Evolutionary conservation across 169 alveolate genomes (phyloP).

Genomic region (Plasmodium berghei): DNA sequence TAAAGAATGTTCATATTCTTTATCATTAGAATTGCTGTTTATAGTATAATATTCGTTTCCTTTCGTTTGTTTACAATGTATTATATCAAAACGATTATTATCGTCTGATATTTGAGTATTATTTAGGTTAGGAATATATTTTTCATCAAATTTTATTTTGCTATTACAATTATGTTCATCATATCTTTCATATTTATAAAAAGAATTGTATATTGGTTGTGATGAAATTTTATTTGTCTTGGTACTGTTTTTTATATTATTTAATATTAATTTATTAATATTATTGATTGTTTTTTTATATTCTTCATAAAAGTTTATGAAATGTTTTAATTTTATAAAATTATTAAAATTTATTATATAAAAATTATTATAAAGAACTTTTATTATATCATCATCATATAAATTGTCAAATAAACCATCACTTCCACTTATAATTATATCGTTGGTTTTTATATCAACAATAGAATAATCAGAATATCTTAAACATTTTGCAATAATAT

Average conservation of each 20-base stretch:
- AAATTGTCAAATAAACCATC: conserved; percentile 70
- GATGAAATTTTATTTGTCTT: too few relatives aligned
- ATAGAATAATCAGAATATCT: conserved; percentile 61
- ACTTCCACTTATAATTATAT: conserved; percentile 70
- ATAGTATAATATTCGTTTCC: not conserved
- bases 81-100: too few relatives aligned
- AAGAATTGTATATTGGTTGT: too few relatives aligned
- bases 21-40: not conserved
- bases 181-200: too few relatives aligned
- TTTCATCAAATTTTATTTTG: too few relatives aligned
- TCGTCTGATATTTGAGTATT: too few relatives aligned
- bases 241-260: not conserved
- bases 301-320: conserved; percentile 26
- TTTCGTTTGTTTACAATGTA: not conserved
- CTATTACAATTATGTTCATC: too few relatives aligned
- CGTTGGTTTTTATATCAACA: conserved; percentile 22
- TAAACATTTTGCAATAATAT: conserved; percentile 61
- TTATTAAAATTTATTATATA: conserved; percentile 38
- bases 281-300: not conserved
- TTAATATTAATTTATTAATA: not conserved
- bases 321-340: conserved; percentile 40
- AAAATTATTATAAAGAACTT: conserved; percentile 47
- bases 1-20: not conserved
- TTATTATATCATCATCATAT: conserved; percentile 75
- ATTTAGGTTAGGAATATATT: too few relatives aligned